Percentiles rank a stretch among this genome's conserved stretches.
Conservation (phyloP, 2,329 filamentous ascomycete genomes). For the Stemphylium vesicarium region DNA sequence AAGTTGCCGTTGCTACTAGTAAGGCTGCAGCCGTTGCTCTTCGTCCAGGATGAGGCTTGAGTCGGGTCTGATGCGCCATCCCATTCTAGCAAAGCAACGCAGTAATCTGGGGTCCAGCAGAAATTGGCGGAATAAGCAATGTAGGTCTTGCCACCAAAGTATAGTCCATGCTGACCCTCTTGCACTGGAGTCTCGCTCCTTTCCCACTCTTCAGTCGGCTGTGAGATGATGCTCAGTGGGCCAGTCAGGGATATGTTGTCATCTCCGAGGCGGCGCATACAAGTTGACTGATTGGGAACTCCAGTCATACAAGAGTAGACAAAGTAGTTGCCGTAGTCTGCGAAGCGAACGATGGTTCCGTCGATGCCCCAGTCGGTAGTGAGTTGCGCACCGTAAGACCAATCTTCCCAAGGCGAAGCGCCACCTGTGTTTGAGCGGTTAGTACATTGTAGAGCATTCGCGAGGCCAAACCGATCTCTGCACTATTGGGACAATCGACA, state of each 20-base stretch:
- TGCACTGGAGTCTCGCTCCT: conserved; percentile 59
- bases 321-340: conserved; percentile 58
- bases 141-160: conserved; percentile 35
- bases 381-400: conserved; percentile 57
- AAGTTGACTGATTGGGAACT: conserved; percentile 49
- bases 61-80: conserved; percentile 58
- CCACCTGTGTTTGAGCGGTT: conserved; percentile 51
- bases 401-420: conserved; percentile 59
- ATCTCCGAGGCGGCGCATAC: conserved; percentile 47
- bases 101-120: conserved; percentile 64
- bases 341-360: conserved; percentile 60
- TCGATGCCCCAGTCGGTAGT: conserved; percentile 57
- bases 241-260: background rate
- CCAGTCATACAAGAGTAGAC: conserved; percentile 61
- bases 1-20: conserved; percentile 63
- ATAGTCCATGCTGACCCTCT: conserved; percentile 62
- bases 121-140: conserved; percentile 62
- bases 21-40: conserved; percentile 58
- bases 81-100: conserved; percentile 61
- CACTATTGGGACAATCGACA: background rate
- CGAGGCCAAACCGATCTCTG: background rate
- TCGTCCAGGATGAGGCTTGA: conserved; percentile 56
- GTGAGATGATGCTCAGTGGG: conserved; percentile 54
- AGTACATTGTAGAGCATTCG: background rate
- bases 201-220: conserved; percentile 61